Percentiles rank a stretch among this genome's conserved stretches.
Conservation (phyloP, 495 filamentous ascomycete genomes). For the Jackrogersella minutella region DNA sequence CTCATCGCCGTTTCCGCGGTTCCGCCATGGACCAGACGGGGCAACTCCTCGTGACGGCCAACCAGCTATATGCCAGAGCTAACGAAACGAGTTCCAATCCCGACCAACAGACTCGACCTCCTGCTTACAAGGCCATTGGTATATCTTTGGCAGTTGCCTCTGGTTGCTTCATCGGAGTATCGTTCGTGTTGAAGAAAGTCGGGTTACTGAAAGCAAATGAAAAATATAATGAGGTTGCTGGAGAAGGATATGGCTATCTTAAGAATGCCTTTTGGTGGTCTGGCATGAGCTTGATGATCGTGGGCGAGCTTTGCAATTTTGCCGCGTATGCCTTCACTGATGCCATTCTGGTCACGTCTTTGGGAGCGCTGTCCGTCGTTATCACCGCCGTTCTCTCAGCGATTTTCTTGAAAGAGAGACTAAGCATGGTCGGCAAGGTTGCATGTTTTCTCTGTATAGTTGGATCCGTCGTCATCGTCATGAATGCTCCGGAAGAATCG, state of each 20-base stretch:
- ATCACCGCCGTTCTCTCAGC: conserved; percentile 92
- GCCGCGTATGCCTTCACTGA: conserved; percentile 97
- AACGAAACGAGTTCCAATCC: conserved; percentile 39
- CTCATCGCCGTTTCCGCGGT: conserved; percentile 23
- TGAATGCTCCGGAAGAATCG: conserved; percentile 89
- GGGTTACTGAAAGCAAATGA: conserved; percentile 90
- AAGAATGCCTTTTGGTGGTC: conserved; percentile 96
- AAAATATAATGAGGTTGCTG: conserved; percentile 96
- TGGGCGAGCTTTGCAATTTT: conserved; percentile 97
- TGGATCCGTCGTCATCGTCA: conserved; percentile 88
- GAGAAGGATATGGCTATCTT: conserved; percentile 97
- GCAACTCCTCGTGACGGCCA: conserved; percentile 49
- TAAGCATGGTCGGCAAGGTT: conserved; percentile 95
- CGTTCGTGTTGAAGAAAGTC: conserved; percentile 95
- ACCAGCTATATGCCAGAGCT: conserved; percentile 53
- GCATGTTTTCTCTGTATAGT: conserved; percentile 96
- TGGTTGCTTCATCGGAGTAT: conserved; percentile 91
- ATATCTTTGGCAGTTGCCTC: conserved; percentile 87
- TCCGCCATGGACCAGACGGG: conserved; percentile 53
- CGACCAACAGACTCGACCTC: conserved; percentile 46
- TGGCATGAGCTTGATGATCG: conserved; percentile 96
- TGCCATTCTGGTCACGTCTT: conserved; percentile 92
- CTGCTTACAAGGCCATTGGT: conserved; percentile 83
- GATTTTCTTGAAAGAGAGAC: conserved; percentile 93
- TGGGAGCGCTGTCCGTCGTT: conserved; percentile 95